These are phyloP conservation scores for Pugionium cornutum DNA, from an alignment of 345 rosid species.

Conservation along the genomic window DNA sequence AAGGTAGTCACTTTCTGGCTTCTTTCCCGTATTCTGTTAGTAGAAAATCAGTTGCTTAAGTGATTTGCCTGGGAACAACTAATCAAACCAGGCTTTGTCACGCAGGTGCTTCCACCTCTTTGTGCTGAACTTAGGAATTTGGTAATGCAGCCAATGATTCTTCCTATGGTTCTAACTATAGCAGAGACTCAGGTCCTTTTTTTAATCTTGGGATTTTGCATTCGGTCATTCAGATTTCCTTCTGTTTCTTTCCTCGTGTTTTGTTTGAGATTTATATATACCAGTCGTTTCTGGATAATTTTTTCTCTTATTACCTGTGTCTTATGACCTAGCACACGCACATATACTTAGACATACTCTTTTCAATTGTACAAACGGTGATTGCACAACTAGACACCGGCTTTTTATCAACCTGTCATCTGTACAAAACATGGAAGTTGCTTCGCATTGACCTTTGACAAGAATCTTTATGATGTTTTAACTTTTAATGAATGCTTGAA, in stretches of 20 bases:
- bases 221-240: neutral
- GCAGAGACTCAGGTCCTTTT: slow-evolving; percentile 89
- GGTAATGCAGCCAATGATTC: slow-evolving; percentile 93
- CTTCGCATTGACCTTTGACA: slow-evolving; percentile 13
- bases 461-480: slow-evolving; percentile 17
- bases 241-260: slow-evolving; percentile 26
- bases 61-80: slow-evolving; percentile 27
- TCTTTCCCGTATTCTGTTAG: too few species aligned
- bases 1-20: slow-evolving; percentile 55
- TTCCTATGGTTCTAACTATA: slow-evolving; percentile 95
- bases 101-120: slow-evolving; percentile 95
- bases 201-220: neutral
- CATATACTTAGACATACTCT: slow-evolving; percentile 8
- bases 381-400: neutral
- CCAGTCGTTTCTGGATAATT: neutral
- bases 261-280: slow-evolving; percentile 7
- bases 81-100: slow-evolving; percentile 27
- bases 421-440: neutral
- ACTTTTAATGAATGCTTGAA: neutral
- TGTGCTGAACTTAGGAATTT: slow-evolving; percentile 97
- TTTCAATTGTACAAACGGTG: slow-evolving; percentile 17
- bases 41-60: neutral
- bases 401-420: neutral
- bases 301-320: neutral
- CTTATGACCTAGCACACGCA: slow-evolving; percentile 9